Conservation (phyloP, 1,284 basidiomycete species). For the Erythrobasidium hasegawianum region DNA sequence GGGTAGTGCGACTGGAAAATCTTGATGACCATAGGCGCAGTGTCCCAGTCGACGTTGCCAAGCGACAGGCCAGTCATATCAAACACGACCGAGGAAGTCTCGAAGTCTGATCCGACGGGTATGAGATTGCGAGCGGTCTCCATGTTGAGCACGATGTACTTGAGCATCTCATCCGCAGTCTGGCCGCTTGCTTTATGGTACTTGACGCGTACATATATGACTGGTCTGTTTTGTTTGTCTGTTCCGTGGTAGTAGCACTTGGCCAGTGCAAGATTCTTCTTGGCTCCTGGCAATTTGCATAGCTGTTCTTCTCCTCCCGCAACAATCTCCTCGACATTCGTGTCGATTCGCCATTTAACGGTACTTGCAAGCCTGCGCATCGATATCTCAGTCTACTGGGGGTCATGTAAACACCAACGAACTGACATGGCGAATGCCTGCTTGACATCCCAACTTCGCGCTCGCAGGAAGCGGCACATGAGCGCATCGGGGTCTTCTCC, state of each 20-base stretch:
- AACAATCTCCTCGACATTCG: conserved; percentile 47
- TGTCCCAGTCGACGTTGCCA: conserved; percentile 32
- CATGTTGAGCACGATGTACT: conserved; percentile 31
- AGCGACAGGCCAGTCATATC: conserved; percentile 46
- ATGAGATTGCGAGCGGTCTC: conserved; percentile 20
- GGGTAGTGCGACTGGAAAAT: conserved; percentile 49
- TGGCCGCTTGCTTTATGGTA: conserved; percentile 32
- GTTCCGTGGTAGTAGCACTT: conserved; percentile 45
- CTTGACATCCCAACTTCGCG: conserved; percentile 49
- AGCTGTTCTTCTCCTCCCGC: conserved; percentile 48
- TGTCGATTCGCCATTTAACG: conserved; percentile 49
- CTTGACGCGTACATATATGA: conserved; percentile 30
- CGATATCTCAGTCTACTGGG: no score
- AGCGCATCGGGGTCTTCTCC: conserved; percentile 47
- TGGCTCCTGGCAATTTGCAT: conserved; percentile 47
- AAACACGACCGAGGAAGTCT: conserved; percentile 48
- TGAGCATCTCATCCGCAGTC: conserved; percentile 29
- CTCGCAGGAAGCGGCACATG: conserved; percentile 48
- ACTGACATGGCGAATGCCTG: conserved; percentile 47
- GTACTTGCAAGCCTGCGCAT: conserved; percentile 38
- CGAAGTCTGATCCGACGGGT: conserved; percentile 47
- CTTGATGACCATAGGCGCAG: conserved; percentile 24
- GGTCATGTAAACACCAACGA: conserved; percentile 30
- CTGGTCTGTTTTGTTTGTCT: conserved; percentile 41
- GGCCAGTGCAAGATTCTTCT: conserved; percentile 49